Percentiles rank a stretch among this genome's conserved stretches.
phyloP scores from a whole-genome alignment of 108 stramenopile species.

The Nitzschia sp. region DNA sequence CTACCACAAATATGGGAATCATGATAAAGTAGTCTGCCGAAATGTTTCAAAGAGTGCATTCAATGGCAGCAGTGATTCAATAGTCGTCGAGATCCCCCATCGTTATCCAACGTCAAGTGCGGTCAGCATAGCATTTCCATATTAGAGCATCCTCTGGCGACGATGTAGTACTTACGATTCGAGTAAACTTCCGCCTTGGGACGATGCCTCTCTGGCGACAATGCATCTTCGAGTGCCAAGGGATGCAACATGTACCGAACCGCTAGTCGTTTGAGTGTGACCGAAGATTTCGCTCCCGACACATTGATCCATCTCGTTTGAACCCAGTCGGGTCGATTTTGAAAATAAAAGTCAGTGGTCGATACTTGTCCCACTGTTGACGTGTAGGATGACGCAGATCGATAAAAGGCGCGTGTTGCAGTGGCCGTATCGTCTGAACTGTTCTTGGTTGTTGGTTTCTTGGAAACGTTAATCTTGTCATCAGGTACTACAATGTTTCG shows the following conservation, averaged over 20 bases:
- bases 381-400: background rate
- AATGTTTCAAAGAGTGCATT: background rate
- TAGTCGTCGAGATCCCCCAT: no score
- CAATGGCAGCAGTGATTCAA: no score
- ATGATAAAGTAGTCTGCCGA: constrained; percentile 26
- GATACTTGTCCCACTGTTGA: background rate
- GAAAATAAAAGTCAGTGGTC: constrained; percentile 22
- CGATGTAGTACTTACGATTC: constrained; percentile 7
- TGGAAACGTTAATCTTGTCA: background rate
- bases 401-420: background rate
- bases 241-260: constrained; percentile 43
- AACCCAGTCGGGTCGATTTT: constrained; percentile 31
- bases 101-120: no score
- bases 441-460: background rate
- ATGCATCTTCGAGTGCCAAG: constrained; percentile 42
- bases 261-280: constrained; percentile 36
- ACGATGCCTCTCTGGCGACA: constrained; percentile 24
- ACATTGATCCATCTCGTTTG: constrained; percentile 42
- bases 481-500: constrained; percentile 1
- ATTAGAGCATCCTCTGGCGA: background rate
- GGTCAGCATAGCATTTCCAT: no score
- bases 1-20: constrained; percentile 33
- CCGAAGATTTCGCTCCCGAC: constrained; percentile 10
- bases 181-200: constrained; percentile 37
- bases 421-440: background rate